Conservation (phyloP, 164 flowering plant species). For the Nymphaea colorata region DNA sequence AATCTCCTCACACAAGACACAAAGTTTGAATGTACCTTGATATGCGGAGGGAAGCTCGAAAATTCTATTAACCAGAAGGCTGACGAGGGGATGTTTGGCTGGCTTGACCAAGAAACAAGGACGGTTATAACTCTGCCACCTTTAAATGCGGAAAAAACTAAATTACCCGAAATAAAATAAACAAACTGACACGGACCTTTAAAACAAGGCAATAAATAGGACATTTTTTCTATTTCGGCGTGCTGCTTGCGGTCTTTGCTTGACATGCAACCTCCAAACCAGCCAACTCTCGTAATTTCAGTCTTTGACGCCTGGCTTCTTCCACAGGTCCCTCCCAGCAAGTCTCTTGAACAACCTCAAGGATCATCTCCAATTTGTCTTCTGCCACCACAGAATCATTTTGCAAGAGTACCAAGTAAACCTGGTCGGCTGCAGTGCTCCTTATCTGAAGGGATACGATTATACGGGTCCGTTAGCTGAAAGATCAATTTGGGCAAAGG, state of each 20-base stretch:
- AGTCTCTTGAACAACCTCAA: conserved; percentile 67
- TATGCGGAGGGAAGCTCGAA: too few relatives aligned
- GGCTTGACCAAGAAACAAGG: too few relatives aligned
- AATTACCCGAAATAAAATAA: too few relatives aligned
- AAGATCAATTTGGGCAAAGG: too few relatives aligned
- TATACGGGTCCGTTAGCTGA: too few relatives aligned
- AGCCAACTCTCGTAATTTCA: conserved; percentile 36
- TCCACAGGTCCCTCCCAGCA: conserved; percentile 91
- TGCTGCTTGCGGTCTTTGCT: not conserved
- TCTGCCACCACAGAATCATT: conserved; percentile 46
- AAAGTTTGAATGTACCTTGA: too few relatives aligned
- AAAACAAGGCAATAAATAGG: not conserved
- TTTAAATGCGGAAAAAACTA: too few relatives aligned
- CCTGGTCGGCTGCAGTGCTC: conserved; percentile 81
- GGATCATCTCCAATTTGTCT: conserved; percentile 51
- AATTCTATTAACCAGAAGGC: too few relatives aligned
- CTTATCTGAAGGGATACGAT: conserved; percentile 43
- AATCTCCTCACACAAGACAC: too few relatives aligned
- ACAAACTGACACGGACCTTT: too few relatives aligned
- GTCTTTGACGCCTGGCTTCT: conserved; percentile 39
- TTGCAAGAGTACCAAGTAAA: conserved; percentile 79
- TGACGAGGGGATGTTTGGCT: too few relatives aligned
- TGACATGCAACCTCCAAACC: conserved; percentile 30
- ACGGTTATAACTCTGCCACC: too few relatives aligned
- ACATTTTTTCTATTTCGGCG: not conserved